phyloP scores from a whole-genome alignment of 2,329 filamentous ascomycete species.

The Stagonosporopsis rhizophila region DNA sequence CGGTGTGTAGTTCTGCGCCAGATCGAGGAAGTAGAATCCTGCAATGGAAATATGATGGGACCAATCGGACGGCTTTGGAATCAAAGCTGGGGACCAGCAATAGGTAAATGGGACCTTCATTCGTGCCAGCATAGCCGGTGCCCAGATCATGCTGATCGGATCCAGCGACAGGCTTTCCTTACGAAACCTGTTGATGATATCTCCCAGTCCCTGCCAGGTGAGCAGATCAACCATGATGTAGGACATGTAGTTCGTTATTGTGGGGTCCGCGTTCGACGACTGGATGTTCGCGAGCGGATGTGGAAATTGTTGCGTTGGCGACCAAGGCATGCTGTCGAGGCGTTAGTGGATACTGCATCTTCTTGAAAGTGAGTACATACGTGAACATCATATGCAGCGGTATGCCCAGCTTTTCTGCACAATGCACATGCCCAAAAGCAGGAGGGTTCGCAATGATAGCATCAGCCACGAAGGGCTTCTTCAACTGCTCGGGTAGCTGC shows the following conservation, averaged over 20 bases:
- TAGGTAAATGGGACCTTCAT: slow-evolving; percentile 86
- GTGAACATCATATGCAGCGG: slow-evolving; percentile 90
- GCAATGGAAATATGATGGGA: slow-evolving; percentile 50
- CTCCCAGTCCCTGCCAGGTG: slow-evolving; percentile 90
- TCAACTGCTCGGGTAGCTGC: slow-evolving; percentile 47
- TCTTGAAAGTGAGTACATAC: not conserved
- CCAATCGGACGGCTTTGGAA: slow-evolving; percentile 57
- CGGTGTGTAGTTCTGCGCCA: slow-evolving; percentile 50
- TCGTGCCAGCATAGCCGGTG: slow-evolving; percentile 77
- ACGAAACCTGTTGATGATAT: slow-evolving; percentile 88
- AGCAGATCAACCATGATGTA: slow-evolving; percentile 89
- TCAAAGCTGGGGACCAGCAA: slow-evolving; percentile 67
- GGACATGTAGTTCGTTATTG: slow-evolving; percentile 81
- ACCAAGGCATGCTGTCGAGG: slow-evolving; percentile 75
- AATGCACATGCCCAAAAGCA: slow-evolving; percentile 77
- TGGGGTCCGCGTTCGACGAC: slow-evolving; percentile 75
- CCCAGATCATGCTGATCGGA: slow-evolving; percentile 80
- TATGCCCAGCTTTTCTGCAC: slow-evolving; percentile 76
- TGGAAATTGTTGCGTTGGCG: slow-evolving; percentile 82
- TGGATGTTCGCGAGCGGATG: slow-evolving; percentile 86
- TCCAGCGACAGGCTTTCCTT: slow-evolving; percentile 77
- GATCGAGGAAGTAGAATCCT: slow-evolving; percentile 51
- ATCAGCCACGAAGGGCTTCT: slow-evolving; percentile 79
- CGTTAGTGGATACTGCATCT: not conserved
- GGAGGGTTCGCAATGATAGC: slow-evolving; percentile 81